Percentiles rank a stretch among this genome's conserved stretches.
phyloP scores from a whole-genome alignment of 2,329 filamentous ascomycete genomes.

The Cercospora canescens region DNA sequence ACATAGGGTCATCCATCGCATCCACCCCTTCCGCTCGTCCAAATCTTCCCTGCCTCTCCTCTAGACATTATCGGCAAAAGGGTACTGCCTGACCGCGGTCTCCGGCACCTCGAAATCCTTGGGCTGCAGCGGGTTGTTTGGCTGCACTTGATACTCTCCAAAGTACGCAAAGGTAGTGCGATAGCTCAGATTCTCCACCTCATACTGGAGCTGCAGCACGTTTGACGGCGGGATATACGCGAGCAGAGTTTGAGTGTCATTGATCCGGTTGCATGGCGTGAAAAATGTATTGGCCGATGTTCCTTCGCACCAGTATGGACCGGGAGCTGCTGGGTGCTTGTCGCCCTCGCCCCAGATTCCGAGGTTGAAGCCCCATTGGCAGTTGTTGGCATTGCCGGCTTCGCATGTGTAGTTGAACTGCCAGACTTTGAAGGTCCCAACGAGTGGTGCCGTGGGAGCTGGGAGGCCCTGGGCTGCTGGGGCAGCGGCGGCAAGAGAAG shows the following conservation, averaged over 20 bases:
- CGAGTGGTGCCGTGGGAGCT: neutral
- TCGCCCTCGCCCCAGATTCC: neutral
- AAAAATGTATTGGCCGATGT: neutral
- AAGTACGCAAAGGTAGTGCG: neutral
- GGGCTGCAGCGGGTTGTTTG: neutral
- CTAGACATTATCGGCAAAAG: neutral
- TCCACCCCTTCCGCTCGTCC: neutral
- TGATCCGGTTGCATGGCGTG: neutral
- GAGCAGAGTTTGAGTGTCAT: neutral
- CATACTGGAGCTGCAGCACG: neutral
- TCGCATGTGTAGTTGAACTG: neutral
- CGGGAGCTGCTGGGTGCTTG: neutral
- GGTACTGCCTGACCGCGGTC: neutral
- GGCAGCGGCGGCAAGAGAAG: neutral
- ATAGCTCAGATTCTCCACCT: neutral
- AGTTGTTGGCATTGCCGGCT: neutral
- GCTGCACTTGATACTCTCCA: neutral
- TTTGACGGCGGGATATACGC: neutral
- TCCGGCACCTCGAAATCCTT: neutral
- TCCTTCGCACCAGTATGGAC: neutral
- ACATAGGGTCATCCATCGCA: neutral
- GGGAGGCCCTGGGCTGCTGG: neutral
- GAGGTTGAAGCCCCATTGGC: neutral
- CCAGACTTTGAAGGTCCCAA: neutral
- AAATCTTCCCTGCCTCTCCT: neutral